Evolutionary conservation across 371 early-diverging fungal genomes (phyloP), one percentile per base, ranked within the genome.

Genomic region (Capillidium heterosporum): DNA sequence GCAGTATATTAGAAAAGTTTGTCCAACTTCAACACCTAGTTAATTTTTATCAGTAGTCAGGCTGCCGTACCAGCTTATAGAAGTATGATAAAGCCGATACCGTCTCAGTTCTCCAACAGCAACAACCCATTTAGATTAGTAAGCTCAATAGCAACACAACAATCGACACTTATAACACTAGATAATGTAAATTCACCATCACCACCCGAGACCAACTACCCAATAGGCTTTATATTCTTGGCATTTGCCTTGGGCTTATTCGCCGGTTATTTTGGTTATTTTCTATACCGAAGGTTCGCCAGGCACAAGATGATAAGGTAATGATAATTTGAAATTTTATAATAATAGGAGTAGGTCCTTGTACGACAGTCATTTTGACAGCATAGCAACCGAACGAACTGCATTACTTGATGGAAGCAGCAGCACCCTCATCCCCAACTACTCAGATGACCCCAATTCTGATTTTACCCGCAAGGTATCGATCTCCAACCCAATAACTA

Each of bases 401-500:
- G 27, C 53, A 10, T 11, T 53, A 53, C 23, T 39, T 13, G 23
- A 40, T 39, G 35, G 53, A 28, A 17, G 21, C 11, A 13, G 27
- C 23, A 11, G 29, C 39, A 32, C 32, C 2, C n/a, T 31, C 11
- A 50, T 39, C 15, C 53, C 53, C 19, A 27, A 53, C 39, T 21
- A 29, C 26, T 19, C 53, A 4, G 35, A 53, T 40, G 29, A 53
- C 23, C 21, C 39, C 17, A 31, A 17, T 17, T 2, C 19, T 19
- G 19, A 31, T 7, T 3, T 17, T 21, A 31, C 24, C 21, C 31
- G 23, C 4, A 53, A 53, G 19, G 13, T 28, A 24, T 53, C 53
- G 4, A 53, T 53, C 15, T 53, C 53, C 8, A 31, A 53, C 35
- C 53, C 53, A 32, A 35, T 53, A 31, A 32, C 53, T 39, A 13